A percentile compares a stretch with the other conserved stretches of the same genome.
phyloP scores from a whole-genome alignment of 768 basidiomycete genomes.

The Phanerochaete sordida region DNA sequence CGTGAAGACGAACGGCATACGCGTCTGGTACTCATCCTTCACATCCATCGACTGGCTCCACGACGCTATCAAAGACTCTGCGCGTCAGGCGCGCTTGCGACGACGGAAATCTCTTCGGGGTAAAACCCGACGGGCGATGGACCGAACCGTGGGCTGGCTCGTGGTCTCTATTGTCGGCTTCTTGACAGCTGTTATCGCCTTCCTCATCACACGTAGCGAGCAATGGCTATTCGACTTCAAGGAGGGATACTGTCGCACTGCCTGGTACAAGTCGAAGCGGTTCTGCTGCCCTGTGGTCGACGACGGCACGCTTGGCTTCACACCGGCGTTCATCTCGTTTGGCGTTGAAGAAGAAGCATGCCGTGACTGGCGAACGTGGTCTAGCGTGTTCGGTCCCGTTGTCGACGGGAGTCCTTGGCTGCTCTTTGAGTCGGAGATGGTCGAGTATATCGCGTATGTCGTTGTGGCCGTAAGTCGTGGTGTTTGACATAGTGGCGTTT shows the following conservation, averaged over 20 bases:
- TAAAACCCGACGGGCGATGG: conserved; percentile 56
- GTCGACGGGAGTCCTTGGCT: conserved; percentile 26
- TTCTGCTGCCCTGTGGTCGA: conserved; percentile 69
- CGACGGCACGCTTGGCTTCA: neutral
- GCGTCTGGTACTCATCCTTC: conserved; percentile 91
- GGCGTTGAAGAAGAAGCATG: conserved; percentile 42
- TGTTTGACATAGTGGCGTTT: too few relatives aligned
- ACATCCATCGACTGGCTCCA: conserved; percentile 96
- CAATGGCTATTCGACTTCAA: conserved; percentile 90
- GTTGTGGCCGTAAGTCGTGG: conserved; percentile 63
- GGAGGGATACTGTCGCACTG: conserved; percentile 76
- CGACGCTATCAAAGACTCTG: conserved; percentile 92
- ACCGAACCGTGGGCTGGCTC: conserved; percentile 84
- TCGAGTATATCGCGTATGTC: conserved; percentile 70
- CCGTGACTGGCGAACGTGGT: conserved; percentile 74
- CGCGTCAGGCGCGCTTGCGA: conserved; percentile 71
- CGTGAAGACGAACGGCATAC: conserved; percentile 78
- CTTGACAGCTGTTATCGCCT: conserved; percentile 81
- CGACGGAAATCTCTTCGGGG: conserved; percentile 68
- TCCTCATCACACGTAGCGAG: conserved; percentile 81
- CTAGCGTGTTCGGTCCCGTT: conserved; percentile 43
- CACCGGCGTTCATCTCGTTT: neutral
- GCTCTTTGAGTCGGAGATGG: conserved; percentile 35
- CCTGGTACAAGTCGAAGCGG: conserved; percentile 70
- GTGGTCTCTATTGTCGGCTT: conserved; percentile 88